Percentiles rank a stretch among this genome's conserved stretches.
phyloP scores from a whole-genome alignment of 2,329 filamentous ascomycete genomes.

The Diaporthe sp. region DNA sequence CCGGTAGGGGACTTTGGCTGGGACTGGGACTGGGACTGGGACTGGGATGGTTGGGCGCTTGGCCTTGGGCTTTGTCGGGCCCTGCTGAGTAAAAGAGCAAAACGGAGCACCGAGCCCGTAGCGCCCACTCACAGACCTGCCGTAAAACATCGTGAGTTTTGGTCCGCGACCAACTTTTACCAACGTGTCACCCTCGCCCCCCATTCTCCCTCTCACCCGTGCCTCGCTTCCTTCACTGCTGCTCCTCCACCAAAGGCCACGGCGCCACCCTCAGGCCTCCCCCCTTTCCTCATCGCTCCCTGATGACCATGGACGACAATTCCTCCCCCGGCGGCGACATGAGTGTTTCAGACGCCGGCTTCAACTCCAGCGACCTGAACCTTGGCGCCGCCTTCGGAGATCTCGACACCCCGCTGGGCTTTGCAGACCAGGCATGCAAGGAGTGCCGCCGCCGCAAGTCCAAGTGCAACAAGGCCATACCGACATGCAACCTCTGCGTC shows the following conservation, averaged over 20 bases:
- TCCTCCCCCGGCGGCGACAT: constrained; percentile 35
- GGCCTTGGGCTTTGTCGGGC: constrained; percentile 12
- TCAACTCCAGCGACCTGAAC: constrained; percentile 36
- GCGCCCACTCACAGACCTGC: constrained; percentile 39
- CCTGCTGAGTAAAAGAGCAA: constrained; percentile 38
- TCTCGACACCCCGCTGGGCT: constrained; percentile 42
- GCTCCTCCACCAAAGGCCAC: constrained; percentile 7
- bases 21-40: neutral
- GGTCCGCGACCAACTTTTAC: constrained; percentile 40
- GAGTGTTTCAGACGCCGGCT: constrained; percentile 38
- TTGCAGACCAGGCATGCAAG: constrained; percentile 54
- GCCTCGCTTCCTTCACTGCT: constrained; percentile 4
- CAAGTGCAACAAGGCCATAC: constrained; percentile 55
- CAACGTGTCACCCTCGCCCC: constrained; percentile 34
- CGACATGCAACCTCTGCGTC: constrained; percentile 56
- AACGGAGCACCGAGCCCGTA: constrained; percentile 33
- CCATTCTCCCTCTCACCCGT: constrained; percentile 22
- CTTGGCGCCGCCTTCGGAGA: constrained; percentile 42
- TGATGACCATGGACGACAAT: constrained; percentile 40
- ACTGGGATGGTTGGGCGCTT: constrained; percentile 29
- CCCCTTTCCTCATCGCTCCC: constrained; percentile 1
- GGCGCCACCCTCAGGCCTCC: constrained; percentile 6
- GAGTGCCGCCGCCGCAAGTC: constrained; percentile 58
- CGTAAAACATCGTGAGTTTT: constrained; percentile 43
- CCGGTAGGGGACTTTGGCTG: constrained; percentile 2